Percentiles rank a stretch among this genome's conserved stretches.
phyloP scores from a whole-genome alignment of 2,329 filamentous ascomycete genomes.

The Clarireedia monteithiana region DNA sequence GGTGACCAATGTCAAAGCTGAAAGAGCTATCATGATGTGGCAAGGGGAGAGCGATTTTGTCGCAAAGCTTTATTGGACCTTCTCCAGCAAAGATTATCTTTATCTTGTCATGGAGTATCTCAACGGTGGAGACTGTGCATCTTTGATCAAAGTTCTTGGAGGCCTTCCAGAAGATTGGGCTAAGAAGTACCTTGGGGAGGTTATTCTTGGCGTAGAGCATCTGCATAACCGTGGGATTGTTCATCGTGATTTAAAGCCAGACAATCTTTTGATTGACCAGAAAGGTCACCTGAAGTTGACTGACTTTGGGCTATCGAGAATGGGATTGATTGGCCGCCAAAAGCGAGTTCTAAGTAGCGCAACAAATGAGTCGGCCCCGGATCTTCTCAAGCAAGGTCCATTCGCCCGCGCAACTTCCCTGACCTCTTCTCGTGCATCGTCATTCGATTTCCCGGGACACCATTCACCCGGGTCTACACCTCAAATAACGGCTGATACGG shows the following conservation, averaged over 20 bases:
- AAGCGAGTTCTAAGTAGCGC: slow-evolving; percentile 81
- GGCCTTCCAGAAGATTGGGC: slow-evolving; percentile 95
- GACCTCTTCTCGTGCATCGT: slow-evolving; percentile 85
- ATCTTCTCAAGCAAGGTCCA: slow-evolving; percentile 84
- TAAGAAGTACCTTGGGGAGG: slow-evolving; percentile 94
- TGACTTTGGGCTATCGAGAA: slow-evolving; percentile 92
- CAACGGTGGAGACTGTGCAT: slow-evolving; percentile 94
- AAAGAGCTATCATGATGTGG: slow-evolving; percentile 99
- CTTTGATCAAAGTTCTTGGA: slow-evolving; percentile 87
- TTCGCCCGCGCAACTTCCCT: slow-evolving; percentile 82
- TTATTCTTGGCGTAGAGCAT: slow-evolving; percentile 94
- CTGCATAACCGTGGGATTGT: slow-evolving; percentile 91
- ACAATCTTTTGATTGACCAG: slow-evolving; percentile 94
- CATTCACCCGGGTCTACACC: slow-evolving; percentile 81
- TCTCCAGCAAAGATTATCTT: slow-evolving; percentile 97
- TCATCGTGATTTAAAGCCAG: slow-evolving; percentile 92
- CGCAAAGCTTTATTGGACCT: slow-evolving; percentile 98
- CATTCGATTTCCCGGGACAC: slow-evolving; percentile 75
- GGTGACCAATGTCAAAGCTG: slow-evolving; percentile 97
- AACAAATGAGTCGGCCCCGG: slow-evolving; percentile 75
- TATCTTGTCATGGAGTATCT: slow-evolving; percentile 99
- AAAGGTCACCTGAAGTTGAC: slow-evolving; percentile 95
- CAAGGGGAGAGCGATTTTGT: slow-evolving; percentile 99
- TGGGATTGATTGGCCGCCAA: slow-evolving; percentile 94
- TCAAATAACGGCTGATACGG: slow-evolving; percentile 72